Evolutionary conservation across 306 rosid species (phyloP).

Genomic region (Ammopiptanthus mongolicus): DNA sequence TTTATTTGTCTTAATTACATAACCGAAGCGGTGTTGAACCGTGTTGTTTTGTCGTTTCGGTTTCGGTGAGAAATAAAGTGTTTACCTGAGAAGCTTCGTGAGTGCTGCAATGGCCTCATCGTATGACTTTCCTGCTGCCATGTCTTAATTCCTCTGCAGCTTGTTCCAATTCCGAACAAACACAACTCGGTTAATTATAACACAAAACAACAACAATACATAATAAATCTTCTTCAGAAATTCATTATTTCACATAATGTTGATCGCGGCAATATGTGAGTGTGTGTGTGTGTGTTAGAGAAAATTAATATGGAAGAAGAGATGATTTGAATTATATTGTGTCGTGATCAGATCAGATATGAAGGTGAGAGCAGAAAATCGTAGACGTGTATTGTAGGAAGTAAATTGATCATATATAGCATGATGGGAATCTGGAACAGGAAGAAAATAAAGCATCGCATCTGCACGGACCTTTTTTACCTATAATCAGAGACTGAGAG

Average conservation of each 20-base stretch:
- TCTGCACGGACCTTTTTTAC: constrained; percentile 20
- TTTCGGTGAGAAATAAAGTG: background rate
- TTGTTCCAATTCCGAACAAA: background rate
- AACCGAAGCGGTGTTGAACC: background rate
- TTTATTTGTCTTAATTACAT: background rate
- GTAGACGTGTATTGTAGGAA: background rate
- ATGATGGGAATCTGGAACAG: constrained; percentile 13
- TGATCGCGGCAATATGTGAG: background rate
- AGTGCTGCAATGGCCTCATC: constrained; percentile 75
- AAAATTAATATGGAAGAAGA: background rate
- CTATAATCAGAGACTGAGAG: background rate
- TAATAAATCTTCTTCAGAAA: background rate
- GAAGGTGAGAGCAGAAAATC: background rate
- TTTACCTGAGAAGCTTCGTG: constrained; percentile 66
- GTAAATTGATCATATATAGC: background rate
- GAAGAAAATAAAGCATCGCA: background rate
- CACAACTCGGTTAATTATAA: background rate
- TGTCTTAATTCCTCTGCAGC: constrained; percentile 58
- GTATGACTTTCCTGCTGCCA: constrained; percentile 63
- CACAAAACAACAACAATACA: too few species aligned
- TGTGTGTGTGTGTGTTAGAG: background rate
- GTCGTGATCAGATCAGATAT: background rate
- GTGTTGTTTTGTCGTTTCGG: background rate
- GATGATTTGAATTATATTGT: background rate
- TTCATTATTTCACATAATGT: background rate